Evolutionary conservation across 352 stramenopile genomes (phyloP).

Genomic region (Thraustochytrium sp.): DNA sequence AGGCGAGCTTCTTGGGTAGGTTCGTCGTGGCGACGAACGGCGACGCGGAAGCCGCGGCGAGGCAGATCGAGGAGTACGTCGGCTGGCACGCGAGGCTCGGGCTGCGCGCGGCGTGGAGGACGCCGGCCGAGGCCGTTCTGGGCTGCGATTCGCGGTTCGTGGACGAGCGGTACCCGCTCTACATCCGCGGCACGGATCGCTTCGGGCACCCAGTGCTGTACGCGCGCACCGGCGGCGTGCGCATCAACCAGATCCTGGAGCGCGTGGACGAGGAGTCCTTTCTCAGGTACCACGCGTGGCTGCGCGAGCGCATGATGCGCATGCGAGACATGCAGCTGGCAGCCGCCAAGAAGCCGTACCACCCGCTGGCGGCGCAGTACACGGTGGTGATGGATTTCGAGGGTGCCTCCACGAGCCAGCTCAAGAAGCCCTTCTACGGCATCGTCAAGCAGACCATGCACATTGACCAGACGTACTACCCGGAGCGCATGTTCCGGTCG

Average conservation of each 20-base stretch:
- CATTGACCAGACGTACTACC: slow-evolving; percentile 32
- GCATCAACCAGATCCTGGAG: slow-evolving; percentile 7
- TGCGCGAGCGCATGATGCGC: slow-evolving; percentile 40
- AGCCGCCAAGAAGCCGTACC: neutral
- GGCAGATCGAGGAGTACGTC: no score
- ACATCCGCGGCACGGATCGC: slow-evolving; percentile 18
- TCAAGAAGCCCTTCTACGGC: neutral
- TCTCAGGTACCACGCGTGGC: slow-evolving; percentile 32
- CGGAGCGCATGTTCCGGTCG: slow-evolving; percentile 32
- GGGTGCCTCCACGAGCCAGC: neutral
- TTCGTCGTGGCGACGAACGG: no score
- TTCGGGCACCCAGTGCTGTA: slow-evolving; percentile 31
- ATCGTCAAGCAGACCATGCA: slow-evolving; percentile 37
- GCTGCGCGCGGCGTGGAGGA: neutral
- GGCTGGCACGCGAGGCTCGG: neutral
- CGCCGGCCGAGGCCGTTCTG: neutral
- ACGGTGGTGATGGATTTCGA: slow-evolving; percentile 39
- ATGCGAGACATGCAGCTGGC: slow-evolving; percentile 26
- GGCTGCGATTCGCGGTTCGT: neutral
- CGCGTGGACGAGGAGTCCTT: neutral
- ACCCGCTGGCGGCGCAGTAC: slow-evolving; percentile 3
- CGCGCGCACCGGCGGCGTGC: neutral
- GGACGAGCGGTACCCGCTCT: slow-evolving; percentile 14
- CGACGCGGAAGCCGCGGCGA: no score
- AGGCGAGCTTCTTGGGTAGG: no score